Percentiles rank a stretch among this genome's conserved stretches.
These are phyloP conservation scores for Phellopilus nigrolimitatus DNA, from an alignment of 1,284 basidiomycete species.

Conservation along the genomic window DNA sequence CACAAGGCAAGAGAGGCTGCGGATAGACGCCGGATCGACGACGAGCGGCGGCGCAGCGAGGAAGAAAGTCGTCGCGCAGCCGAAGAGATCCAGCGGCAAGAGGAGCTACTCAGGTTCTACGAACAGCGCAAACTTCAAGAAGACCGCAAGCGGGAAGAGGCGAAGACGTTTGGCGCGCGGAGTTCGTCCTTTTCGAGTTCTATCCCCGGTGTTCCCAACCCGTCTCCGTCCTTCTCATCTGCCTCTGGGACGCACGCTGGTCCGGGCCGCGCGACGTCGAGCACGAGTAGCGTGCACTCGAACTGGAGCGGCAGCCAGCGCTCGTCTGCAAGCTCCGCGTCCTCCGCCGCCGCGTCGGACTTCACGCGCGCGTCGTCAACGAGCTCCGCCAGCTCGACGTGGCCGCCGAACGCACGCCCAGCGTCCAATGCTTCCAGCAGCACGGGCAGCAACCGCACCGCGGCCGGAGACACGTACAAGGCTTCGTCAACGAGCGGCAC, in stretches of 20 bases:
- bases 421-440: conserved; percentile 2
- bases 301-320: conserved; percentile 14
- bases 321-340: conserved; percentile 15
- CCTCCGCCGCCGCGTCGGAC: conserved; percentile 17
- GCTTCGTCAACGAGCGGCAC: not conserved
- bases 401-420: conserved; percentile 10
- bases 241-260: not conserved
- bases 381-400: conserved; percentile 16
- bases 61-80: conserved; percentile 6
- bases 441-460: conserved; percentile 6
- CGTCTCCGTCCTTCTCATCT: conserved; percentile 9
- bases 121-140: conserved; percentile 26
- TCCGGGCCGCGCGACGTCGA: conserved; percentile 9
- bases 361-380: conserved; percentile 14
- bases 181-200: conserved; percentile 24
- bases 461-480: conserved; percentile 3
- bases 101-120: conserved; percentile 24
- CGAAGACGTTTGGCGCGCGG: conserved; percentile 24
- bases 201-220: conserved; percentile 21
- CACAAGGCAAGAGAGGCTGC: not conserved
- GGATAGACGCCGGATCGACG: too few species aligned
- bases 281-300: conserved; percentile 10
- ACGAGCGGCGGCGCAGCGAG: not conserved
- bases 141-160: conserved; percentile 31
- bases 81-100: conserved; percentile 21